Evolutionary conservation across 2,329 filamentous ascomycete species (phyloP).

Genomic region (Aspergillus proliferans): DNA sequence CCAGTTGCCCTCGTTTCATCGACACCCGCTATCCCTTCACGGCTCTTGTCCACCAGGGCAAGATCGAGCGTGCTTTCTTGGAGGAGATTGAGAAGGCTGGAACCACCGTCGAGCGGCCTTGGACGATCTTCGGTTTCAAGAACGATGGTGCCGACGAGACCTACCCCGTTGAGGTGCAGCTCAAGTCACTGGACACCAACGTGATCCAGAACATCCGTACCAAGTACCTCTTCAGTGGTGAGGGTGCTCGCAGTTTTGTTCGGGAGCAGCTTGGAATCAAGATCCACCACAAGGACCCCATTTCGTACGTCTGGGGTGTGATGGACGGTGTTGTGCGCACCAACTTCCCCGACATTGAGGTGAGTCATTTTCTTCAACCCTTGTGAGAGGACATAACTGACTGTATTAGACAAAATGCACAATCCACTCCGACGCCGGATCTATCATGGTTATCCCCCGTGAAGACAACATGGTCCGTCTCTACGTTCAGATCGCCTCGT

Average conservation of each 20-base stretch:
- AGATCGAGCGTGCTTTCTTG: slow-evolving; percentile 58
- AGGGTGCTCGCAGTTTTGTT: slow-evolving; percentile 57
- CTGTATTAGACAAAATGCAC: slow-evolving; percentile 55
- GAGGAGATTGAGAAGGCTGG: slow-evolving; percentile 56
- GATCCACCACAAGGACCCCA: slow-evolving; percentile 57
- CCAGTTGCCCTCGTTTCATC: slow-evolving; percentile 78
- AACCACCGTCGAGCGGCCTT: slow-evolving; percentile 52
- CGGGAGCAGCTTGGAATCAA: slow-evolving; percentile 61
- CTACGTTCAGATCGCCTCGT: slow-evolving; percentile 56
- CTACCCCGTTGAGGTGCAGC: slow-evolving; percentile 73
- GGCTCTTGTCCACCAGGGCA: slow-evolving; percentile 56
- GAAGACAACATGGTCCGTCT: slow-evolving; percentile 46
- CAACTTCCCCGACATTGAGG: slow-evolving; percentile 58
- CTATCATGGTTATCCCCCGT: slow-evolving; percentile 57
- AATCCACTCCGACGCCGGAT: slow-evolving; percentile 59
- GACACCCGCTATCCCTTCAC: slow-evolving; percentile 60
- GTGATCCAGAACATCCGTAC: slow-evolving; percentile 58
- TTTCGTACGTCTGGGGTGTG: slow-evolving; percentile 60
- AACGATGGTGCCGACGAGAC: slow-evolving; percentile 56
- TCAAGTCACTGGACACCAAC: slow-evolving; percentile 70
- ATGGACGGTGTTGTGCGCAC: slow-evolving; percentile 61
- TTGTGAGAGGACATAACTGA: background rate
- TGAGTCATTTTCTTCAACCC: slow-evolving; percentile 18
- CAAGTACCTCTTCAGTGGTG: slow-evolving; percentile 59
- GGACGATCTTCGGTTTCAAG: slow-evolving; percentile 57